Evolutionary conservation across 352 stramenopile species (phyloP).

Genomic region (Pythium brassicae): DNA sequence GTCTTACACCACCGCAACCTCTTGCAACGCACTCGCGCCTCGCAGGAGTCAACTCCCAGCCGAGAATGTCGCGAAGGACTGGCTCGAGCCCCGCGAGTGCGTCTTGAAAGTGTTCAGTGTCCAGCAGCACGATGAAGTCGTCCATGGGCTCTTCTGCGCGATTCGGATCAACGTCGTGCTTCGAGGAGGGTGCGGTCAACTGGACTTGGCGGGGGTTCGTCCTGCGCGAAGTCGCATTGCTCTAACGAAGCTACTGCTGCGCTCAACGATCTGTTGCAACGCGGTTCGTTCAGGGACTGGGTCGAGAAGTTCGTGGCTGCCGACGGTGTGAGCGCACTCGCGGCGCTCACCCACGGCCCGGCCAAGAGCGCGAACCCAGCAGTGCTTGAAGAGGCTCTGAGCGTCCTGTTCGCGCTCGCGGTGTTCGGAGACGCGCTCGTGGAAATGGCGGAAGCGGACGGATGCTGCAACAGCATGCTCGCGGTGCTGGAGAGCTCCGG

Average conservation of each 20-base stretch:
- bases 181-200: slow-evolving; percentile 27
- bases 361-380: slow-evolving; percentile 17
- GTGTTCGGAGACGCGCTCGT: slow-evolving; percentile 23
- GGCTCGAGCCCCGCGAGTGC: slow-evolving; percentile 45
- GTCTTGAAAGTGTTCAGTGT: slow-evolving; percentile 39
- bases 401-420: slow-evolving; percentile 44
- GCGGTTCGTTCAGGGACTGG: slow-evolving; percentile 32
- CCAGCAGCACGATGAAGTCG: slow-evolving; percentile 26
- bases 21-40: not conserved
- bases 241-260: not conserved
- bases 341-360: slow-evolving; percentile 26
- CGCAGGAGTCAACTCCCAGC: slow-evolving; percentile 37
- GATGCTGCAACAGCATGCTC: slow-evolving; percentile 27
- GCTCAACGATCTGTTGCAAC: not conserved
- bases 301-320: slow-evolving; percentile 44
- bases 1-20: no score
- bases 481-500: slow-evolving; percentile 22
- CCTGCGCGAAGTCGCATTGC: not conserved
- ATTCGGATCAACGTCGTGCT: slow-evolving; percentile 66
- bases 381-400: slow-evolving; percentile 35
- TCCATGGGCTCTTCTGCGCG: slow-evolving; percentile 49
- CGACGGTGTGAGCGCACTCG: slow-evolving; percentile 34
- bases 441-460: slow-evolving; percentile 24
- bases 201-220: not conserved
- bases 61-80: slow-evolving; percentile 34